Base-by-base conservation (phyloP, 2,329 filamentous ascomycete species). In the Colletotrichum eremochloae region DNA sequence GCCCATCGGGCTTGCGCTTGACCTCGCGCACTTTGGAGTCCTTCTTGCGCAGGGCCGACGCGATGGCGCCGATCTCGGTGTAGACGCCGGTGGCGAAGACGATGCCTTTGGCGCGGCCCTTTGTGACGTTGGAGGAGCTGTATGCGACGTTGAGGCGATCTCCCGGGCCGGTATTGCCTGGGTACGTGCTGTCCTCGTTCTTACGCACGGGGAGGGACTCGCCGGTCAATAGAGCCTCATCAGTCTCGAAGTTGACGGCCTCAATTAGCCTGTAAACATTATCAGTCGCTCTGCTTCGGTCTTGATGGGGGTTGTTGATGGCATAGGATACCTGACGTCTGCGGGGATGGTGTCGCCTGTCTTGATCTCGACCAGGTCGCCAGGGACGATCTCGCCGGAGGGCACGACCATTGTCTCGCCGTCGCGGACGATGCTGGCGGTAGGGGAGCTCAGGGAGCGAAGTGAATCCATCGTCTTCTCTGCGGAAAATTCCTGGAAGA, bases 1-100 rank as follows among this genome's bases (percentile, higher is more conserved):
- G 82, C 48, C 89, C 89, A 68, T 88, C 82, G 2, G 85, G 81
- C 53, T 85, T 85, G 60, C 86, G 84, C 82, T 88, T 87, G 52
- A 89, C 86, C 0, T 81, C 84, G 2, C 88, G 84, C 53, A 81
- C 80, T 74, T 82, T 86, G 63, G 83, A 88, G 70, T 89, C 87
- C 74, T 87, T 88, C 63, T 87, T 85, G 50, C 87, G 86, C 3
- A 73, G 62, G 2, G 61, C 61, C 8, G 68, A 64, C 1, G 91
- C 91, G 72, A 93, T 93, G 50, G 88, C 88, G 48, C 90, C 90
- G 61, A 92, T 89, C 78, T 91, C 89, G 38, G 89, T 91, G 74
- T 84, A 81, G 85, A 89, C 89, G 24, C 85, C 90, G 24, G 88
- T 91, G 24, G 87, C 87, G 75, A 89, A 87, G 15, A 90, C 88